Evolutionary conservation across 805 yeast genomes (phyloP), one percentile per base, ranked within the genome.

Genomic region (Kurtzmaniella fragi): DNA sequence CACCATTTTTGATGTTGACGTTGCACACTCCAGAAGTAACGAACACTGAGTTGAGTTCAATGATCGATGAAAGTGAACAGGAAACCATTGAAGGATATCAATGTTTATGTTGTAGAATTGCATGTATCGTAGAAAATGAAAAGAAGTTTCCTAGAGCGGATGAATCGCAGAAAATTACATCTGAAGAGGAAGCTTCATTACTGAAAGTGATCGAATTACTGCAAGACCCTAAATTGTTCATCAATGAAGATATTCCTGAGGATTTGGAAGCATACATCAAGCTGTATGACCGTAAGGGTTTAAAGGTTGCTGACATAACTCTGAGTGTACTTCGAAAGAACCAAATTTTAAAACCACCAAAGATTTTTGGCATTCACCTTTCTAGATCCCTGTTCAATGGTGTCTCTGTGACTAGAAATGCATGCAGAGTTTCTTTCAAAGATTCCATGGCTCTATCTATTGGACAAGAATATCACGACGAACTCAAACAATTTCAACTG

Each of bases 351-450:
- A 71, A 73, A 39, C 75, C 86, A 3, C 97, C 99, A 0, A 70
- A 75, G 39, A 63, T 86, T 5, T 67, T 93, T 36, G 76, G 85
- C 0, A 62, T 91, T n/a, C 98, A 91, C 57, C 61, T 93, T 31
- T 87, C 96, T 8, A 70, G 98, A 50, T 90, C 97, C 0, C 73
- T 84, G 31, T 89, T 75, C 54, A 72, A 77, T 35, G 87, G 84
- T 7, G 77, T 77, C 31, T 76, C 73, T 13, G 76, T 84, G 2
- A 71, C 81, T 7, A 75, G 96, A 49, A 90, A 87, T 59, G 66
- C 85, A 8, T 86, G 95, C 57, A 67, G 78, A 38, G 88, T 88
- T 4, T 56, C 65, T 7, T 83, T 84, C 50, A 78, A 75, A 9
- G 90, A 83, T 47, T 53, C 52, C 13, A 49, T 77, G 48, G 50